These are phyloP conservation scores for Venturia oleaginea DNA, from an alignment of 2,329 filamentous ascomycete genomes.

Conservation along the genomic window DNA sequence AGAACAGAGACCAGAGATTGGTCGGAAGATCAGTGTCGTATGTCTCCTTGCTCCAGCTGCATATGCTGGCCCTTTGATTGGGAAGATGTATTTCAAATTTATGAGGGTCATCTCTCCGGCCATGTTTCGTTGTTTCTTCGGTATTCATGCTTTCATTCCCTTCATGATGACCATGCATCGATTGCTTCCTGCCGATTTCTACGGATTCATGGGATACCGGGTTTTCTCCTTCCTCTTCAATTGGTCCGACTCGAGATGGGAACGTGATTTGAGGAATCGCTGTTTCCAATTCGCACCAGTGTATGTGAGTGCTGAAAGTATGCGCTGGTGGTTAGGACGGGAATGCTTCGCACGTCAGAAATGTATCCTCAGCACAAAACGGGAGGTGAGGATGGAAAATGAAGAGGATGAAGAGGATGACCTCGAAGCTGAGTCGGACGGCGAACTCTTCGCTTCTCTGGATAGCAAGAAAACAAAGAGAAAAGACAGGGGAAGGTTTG, in stretches of 20 bases:
- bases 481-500: conserved; percentile 36
- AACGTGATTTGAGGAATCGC: conserved; percentile 64
- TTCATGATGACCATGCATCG: conserved; percentile 82
- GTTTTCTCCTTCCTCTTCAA: conserved; percentile 85
- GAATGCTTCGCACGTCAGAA: conserved; percentile 80
- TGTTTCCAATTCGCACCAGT: conserved; percentile 92
- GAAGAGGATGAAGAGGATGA: conserved; percentile 33
- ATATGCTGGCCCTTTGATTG: conserved; percentile 78
- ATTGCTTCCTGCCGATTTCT: conserved; percentile 55
- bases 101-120: conserved; percentile 70
- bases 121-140: conserved; percentile 75
- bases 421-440: conserved; percentile 21
- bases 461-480: neutral
- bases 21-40: conserved; percentile 75
- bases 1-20: conserved; percentile 77
- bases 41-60: conserved; percentile 85
- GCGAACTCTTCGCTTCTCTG: neutral
- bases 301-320: conserved; percentile 79
- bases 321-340: conserved; percentile 90
- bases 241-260: conserved; percentile 82
- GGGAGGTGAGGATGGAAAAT: conserved; percentile 57
- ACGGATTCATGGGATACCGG: conserved; percentile 75
- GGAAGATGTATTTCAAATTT: conserved; percentile 85
- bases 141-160: conserved; percentile 87
- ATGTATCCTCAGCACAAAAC: conserved; percentile 74